These are phyloP conservation scores for Pyricularia sp. DNA, from an alignment of 2,329 filamentous ascomycete genomes.

Conservation along the genomic window DNA sequence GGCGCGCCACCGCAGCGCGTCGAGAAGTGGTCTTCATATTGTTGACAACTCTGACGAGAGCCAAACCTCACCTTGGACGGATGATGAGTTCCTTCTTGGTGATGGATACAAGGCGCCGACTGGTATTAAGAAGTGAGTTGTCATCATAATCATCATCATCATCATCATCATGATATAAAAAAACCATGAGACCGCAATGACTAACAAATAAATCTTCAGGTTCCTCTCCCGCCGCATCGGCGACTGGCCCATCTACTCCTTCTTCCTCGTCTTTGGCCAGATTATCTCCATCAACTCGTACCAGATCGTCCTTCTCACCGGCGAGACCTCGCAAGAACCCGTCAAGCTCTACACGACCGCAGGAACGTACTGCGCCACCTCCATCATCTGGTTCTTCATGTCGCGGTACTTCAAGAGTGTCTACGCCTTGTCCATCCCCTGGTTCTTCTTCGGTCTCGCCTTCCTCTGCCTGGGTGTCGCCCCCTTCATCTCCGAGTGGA, in stretches of 20 bases:
- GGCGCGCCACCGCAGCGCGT: background rate
- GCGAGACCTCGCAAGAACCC: background rate
- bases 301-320: slow-evolving; percentile 33
- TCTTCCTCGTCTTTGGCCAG: slow-evolving; percentile 29
- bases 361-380: slow-evolving; percentile 47
- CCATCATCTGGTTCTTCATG: slow-evolving; percentile 52
- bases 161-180: no score
- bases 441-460: slow-evolving; percentile 52
- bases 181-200: background rate
- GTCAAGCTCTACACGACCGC: slow-evolving; percentile 48
- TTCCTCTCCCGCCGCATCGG: background rate
- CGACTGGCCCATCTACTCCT: background rate
- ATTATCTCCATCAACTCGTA: slow-evolving; percentile 59
- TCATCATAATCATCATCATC: no score
- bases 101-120: background rate
- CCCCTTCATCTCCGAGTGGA: slow-evolving; percentile 29
- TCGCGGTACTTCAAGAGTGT: slow-evolving; percentile 50
- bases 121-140: background rate
- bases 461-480: slow-evolving; percentile 56
- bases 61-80: background rate
- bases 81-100: background rate
- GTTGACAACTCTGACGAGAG: background rate
- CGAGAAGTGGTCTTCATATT: background rate
- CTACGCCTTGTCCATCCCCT: slow-evolving; percentile 49
- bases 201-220: background rate